Base-by-base conservation (phyloP, 352 stramenopile genomes). In the Poterioochromonas sp. region DNA sequence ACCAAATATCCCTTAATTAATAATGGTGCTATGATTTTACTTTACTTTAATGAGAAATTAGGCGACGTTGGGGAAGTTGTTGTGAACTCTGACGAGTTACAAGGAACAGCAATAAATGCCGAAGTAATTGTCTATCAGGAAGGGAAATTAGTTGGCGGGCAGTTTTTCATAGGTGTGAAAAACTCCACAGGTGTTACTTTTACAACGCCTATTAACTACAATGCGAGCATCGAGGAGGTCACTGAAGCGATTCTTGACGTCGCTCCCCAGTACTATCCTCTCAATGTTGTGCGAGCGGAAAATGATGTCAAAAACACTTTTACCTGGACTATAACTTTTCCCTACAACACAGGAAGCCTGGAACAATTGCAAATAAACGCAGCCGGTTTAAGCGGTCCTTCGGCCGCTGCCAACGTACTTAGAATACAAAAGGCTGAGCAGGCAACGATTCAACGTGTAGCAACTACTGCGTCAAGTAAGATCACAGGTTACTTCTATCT, bases 321-420 rank as follows among this genome's bases (percentile, higher is more conserved):
- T 34, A n/a, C 37, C 2, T 79, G 73, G 73, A n/a, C 29, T 22
- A 73, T 79, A 5, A 54, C 49, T 51, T 79, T 79, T 34, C 73
- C 73, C 12, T 79, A 64, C 29, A 51, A 1, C 3, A 11, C 49
- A 35, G 73, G 58, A 18, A 3, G 37, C 1, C 20, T 73, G 12
- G 18, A 70, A 32, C 34, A 53, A 32, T 32, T 79, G 11, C 1
- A 71, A 32, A 32, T 70, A 0, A 71, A 79, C 58, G 49, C 15
- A 18, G 53, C 51, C 47, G 73, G 51, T 29, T 32, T 79, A 20
- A 44, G 26, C 8, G 73, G 73, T 29, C 32, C 43, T n/a, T 22
- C 1, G 54, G 51, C 58, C 1, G 32, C 1, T 39, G 40, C 11
- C 5, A 29, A 62, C 15, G 32, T 62, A 15, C 2, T 18, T n/a